Base-by-base conservation (phyloP, 352 stramenopile species). In the Phytophthora constricta region DNA sequence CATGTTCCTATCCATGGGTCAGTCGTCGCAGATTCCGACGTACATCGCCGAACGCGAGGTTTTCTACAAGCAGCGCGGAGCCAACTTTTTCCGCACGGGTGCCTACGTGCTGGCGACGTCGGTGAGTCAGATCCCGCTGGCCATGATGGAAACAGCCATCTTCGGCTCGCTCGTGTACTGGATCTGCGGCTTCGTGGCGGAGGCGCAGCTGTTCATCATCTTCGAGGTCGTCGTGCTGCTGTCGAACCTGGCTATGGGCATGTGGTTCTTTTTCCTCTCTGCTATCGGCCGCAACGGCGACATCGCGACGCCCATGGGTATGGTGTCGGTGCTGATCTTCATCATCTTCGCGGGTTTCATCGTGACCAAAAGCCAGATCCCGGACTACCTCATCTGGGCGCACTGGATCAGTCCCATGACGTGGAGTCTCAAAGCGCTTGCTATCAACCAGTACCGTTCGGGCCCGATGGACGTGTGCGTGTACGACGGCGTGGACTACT, bases 91-190 rank as follows among this genome's bases (percentile, higher is more conserved):
- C 54, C 80, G 82, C 0, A 80, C 88, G 9, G 79, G 72, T 1
- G 77, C 79, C 25, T 96, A 95, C 58, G 76, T 95, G 45, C 31
- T 95, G 49, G 82, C 73, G 0, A 73, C 57, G 9, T 74, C 62
- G 2, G 26, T 68, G 11, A 71, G 71, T 33, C 65, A 79, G 37
- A 45, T 87, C 19, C 68, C 80, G 58, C 61, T 84, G 37, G 53
- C 66, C 52, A 1, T 85, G 0, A 57, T 82, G n/a, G 87, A 96
- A 70, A 80, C 80, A 1, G 45, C 92, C 17, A 60, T 93, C 17
- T 97, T 94, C 74, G 88, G 86, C 20, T 86, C 74, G 14, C 59
- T 97, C 33, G 53, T 96, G 3, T 97, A 96, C 58, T 97, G 83
- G 76, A 84, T 96, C 64, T 79, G 90, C 52, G 90, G 90, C 5